Evolutionary conservation across 78 protist genomes (phyloP).

Genomic region (Dictyostelium firmibasis): DNA sequence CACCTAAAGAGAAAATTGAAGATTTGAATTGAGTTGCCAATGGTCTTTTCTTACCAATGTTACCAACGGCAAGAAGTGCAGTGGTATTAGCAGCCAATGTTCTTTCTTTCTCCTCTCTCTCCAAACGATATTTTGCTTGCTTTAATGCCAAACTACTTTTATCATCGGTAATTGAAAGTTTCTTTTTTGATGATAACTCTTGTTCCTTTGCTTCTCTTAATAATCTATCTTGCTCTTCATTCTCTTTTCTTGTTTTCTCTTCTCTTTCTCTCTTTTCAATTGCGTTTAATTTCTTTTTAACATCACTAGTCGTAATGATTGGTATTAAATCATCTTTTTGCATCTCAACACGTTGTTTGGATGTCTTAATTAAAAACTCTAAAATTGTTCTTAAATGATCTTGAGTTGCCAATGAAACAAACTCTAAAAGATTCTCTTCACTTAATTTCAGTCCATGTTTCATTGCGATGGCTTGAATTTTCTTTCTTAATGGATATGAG

Average conservation of each 20-base stretch:
- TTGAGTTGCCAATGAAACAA: constrained; percentile 63
- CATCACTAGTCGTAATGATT: not conserved
- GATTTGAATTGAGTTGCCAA: not conserved
- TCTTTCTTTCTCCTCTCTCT: constrained; percentile 30
- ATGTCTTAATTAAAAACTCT: constrained; percentile 38
- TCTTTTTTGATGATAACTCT: constrained; percentile 7
- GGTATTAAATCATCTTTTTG: constrained; percentile 48
- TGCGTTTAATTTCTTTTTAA: constrained; percentile 13
- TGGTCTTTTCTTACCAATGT: constrained; percentile 22
- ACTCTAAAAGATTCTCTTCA: constrained; percentile 44
- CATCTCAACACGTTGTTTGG: constrained; percentile 48
- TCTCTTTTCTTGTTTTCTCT: constrained; percentile 31
- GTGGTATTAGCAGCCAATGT: constrained; percentile 8
- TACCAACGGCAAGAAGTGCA: constrained; percentile 27
- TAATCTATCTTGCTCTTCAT: constrained; percentile 39
- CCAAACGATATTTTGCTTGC: not conserved
- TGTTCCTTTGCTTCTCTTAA: constrained; percentile 20
- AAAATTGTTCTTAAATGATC: constrained; percentile 47
- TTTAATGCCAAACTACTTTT: not conserved
- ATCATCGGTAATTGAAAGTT: not conserved
- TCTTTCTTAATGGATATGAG: constrained; percentile 34
- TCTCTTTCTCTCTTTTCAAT: constrained; percentile 67
- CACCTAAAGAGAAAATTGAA: not conserved
- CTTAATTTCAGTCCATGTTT: constrained; percentile 16
- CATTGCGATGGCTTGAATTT: not conserved